phyloP scores from a whole-genome alignment of 208 protist genomes.

The Blastocrithidia nonstop region DNA sequence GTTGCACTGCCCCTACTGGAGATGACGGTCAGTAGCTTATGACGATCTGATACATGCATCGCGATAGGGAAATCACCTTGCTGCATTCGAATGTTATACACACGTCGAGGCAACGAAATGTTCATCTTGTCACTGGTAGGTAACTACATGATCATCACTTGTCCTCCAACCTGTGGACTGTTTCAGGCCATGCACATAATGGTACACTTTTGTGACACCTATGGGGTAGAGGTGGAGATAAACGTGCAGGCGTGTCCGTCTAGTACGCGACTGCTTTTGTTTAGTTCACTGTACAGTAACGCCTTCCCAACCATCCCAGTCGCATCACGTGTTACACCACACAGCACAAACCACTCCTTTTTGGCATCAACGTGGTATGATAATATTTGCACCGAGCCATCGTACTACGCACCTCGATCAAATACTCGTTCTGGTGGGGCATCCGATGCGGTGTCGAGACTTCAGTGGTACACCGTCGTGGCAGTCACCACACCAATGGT shows the following conservation, averaged over 20 bases:
- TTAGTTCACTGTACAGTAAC: conserved; percentile 96
- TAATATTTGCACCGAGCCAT: conserved; percentile 90
- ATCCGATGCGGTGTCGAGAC: conserved; percentile 74
- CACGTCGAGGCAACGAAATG: conserved; percentile 33
- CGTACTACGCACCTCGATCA: conserved; percentile 85
- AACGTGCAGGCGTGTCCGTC: conserved; percentile 96
- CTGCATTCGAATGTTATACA: conserved; percentile 42
- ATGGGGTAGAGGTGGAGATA: conserved; percentile 54
- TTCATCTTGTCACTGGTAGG: conserved; percentile 65
- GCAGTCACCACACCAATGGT: conserved; percentile 94
- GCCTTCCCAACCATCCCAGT: conserved; percentile 89
- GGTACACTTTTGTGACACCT: conserved; percentile 62
- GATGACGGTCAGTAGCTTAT: conserved; percentile 94
- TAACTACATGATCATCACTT: conserved; percentile 87
- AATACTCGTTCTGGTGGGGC: conserved; percentile 93
- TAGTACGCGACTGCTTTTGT: conserved; percentile 86
- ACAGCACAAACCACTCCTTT: conserved; percentile 94
- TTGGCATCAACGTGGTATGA: conserved; percentile 90
- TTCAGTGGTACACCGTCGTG: conserved; percentile 96
- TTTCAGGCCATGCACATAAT: conserved; percentile 93
- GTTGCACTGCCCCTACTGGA: conserved; percentile 92
- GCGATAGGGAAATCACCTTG: conserved; percentile 97
- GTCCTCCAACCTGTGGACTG: conserved; percentile 56
- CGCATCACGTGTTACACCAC: conserved; percentile 80
- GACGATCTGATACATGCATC: conserved; percentile 90